Evolutionary conservation across 306 rosid genomes (phyloP).

Genomic region (Clitoria ternatea): DNA sequence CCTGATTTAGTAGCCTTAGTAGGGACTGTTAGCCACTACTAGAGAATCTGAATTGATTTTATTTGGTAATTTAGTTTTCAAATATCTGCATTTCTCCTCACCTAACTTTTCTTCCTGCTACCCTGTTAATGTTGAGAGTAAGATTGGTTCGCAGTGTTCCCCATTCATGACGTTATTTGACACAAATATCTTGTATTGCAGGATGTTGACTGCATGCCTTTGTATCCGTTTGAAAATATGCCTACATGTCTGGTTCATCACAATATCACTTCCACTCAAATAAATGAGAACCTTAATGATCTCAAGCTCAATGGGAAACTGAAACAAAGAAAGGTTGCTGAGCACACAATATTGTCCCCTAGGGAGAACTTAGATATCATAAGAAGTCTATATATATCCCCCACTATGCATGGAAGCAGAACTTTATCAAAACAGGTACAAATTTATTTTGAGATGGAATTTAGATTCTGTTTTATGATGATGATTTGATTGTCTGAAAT

Average conservation of each 20-base stretch:
- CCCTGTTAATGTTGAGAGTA: not conserved
- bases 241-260: slow-evolving; percentile 60
- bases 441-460: slow-evolving; percentile 37
- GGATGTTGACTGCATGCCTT: slow-evolving; percentile 98
- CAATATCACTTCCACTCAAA: slow-evolving; percentile 31
- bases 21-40: slow-evolving; percentile 9
- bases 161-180: slow-evolving; percentile 20
- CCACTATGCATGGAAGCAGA: slow-evolving; percentile 41
- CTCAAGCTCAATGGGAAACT: slow-evolving; percentile 43
- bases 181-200: slow-evolving; percentile 33
- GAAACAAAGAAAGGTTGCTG: slow-evolving; percentile 48
- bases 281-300: slow-evolving; percentile 47
- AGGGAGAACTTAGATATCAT: slow-evolving; percentile 38
- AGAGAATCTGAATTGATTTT: slow-evolving; percentile 9
- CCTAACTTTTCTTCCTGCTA: slow-evolving; percentile 9
- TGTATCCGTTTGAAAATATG: slow-evolving; percentile 69
- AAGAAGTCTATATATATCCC: slow-evolving; percentile 39
- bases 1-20: not conserved
- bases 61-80: not conserved
- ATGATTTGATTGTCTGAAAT: slow-evolving; percentile 20
- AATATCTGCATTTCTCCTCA: slow-evolving; percentile 9
- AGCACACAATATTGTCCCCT: slow-evolving; percentile 33
- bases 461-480: slow-evolving; percentile 18
- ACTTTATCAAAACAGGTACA: slow-evolving; percentile 49
- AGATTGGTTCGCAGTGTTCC: not conserved